Evolutionary conservation across 768 basidiomycete species (phyloP).

Genomic region (Lactarius hengduanensis): DNA sequence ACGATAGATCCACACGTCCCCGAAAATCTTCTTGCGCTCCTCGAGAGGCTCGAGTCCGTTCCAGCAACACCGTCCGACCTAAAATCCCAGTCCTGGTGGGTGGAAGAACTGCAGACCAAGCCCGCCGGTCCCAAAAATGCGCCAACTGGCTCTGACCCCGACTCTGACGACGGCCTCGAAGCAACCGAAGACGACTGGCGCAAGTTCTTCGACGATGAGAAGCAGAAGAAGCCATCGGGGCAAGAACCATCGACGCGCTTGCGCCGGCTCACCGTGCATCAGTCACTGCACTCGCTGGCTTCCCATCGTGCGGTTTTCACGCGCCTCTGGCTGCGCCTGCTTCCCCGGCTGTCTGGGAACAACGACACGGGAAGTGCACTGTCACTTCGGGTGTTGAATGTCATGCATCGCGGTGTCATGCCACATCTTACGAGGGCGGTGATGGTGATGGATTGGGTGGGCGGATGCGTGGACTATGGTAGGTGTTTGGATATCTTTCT

Average conservation of each 20-base stretch:
- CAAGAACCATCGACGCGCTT: slow-evolving; percentile 45
- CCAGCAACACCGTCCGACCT: slow-evolving; percentile 68
- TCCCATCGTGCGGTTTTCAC: slow-evolving; percentile 84
- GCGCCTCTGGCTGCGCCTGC: slow-evolving; percentile 70
- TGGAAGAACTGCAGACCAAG: slow-evolving; percentile 59
- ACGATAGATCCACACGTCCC: slow-evolving; percentile 39
- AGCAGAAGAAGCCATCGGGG: slow-evolving; percentile 41
- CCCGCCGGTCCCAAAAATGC: slow-evolving; percentile 48
- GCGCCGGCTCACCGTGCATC: slow-evolving; percentile 68
- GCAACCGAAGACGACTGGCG: slow-evolving; percentile 66
- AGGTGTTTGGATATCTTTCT: slow-evolving; percentile 30
- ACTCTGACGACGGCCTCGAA: slow-evolving; percentile 37
- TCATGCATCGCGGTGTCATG: slow-evolving; percentile 81
- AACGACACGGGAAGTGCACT: slow-evolving; percentile 41
- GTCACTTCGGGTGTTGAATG: slow-evolving; percentile 59
- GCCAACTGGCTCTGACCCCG: slow-evolving; percentile 12
- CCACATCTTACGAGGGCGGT: slow-evolving; percentile 79
- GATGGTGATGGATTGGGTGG: slow-evolving; percentile 90
- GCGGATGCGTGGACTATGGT: slow-evolving; percentile 81
- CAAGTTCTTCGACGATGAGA: slow-evolving; percentile 72
- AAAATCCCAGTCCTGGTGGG: slow-evolving; percentile 83
- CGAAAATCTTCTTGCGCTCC: slow-evolving; percentile 58
- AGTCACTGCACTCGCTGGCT: slow-evolving; percentile 70
- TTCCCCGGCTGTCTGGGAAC: slow-evolving; percentile 53
- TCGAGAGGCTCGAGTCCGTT: slow-evolving; percentile 70